phyloP scores from a whole-genome alignment of 176 grass and related monocot genomes.

The Triticum urartu region DNA sequence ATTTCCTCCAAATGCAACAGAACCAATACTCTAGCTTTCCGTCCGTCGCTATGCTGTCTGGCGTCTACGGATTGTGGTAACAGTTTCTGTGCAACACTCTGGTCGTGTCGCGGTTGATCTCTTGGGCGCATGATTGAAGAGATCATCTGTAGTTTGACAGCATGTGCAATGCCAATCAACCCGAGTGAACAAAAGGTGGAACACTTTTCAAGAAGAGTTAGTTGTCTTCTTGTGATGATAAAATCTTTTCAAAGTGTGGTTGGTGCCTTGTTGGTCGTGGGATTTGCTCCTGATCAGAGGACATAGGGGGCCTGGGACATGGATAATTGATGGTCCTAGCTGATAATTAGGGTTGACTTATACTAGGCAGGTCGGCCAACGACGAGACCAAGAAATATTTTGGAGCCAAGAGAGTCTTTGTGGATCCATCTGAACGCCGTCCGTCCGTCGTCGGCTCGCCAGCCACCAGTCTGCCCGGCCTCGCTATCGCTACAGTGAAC shows the following conservation, averaged over 20 bases:
- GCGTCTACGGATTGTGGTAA: conserved; percentile 2
- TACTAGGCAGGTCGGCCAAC: too few species aligned
- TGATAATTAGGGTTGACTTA: too few species aligned
- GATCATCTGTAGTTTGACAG: neutral
- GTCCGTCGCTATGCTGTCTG: neutral
- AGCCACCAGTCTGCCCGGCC: too few species aligned
- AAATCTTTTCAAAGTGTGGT: neutral
- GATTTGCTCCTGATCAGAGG: neutral
- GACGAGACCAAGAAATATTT: too few species aligned
- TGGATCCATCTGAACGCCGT: too few species aligned
- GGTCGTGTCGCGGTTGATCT: neutral
- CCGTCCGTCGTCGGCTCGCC: too few species aligned
- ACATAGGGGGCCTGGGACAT: too few species aligned
- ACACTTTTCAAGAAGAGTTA: neutral
- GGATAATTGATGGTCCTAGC: neutral
- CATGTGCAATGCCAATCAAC: neutral
- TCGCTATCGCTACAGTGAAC: too few species aligned
- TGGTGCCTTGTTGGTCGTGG: neutral
- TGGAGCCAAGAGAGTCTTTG: too few species aligned
- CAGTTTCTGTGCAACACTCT: neutral
- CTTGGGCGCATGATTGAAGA: neutral
- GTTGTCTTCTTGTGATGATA: neutral
- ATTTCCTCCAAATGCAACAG: too few species aligned
- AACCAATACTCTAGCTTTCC: too few species aligned
- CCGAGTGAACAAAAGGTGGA: too few species aligned